Evolutionary conservation across 768 basidiomycete species (phyloP).

Genomic region (Suillus plorans): DNA sequence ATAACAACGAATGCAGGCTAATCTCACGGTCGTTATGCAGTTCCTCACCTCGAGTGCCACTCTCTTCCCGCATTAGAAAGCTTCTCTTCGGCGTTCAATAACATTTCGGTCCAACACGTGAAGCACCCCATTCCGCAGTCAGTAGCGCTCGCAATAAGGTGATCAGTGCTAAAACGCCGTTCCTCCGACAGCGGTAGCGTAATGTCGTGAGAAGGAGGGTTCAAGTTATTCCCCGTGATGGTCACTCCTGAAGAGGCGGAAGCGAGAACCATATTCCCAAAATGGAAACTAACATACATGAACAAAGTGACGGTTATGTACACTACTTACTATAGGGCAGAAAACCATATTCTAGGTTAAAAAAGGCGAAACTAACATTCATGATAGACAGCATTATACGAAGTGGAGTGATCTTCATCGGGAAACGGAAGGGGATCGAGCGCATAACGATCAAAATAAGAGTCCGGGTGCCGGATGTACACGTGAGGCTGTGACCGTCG

Average conservation of each 20-base stretch:
- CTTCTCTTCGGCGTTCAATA: conserved; percentile 69
- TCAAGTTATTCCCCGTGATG: conserved; percentile 1
- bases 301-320: conserved; percentile 28
- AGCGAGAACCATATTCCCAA: conserved; percentile 11
- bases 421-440: conserved; percentile 73
- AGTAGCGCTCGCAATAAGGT: conserved; percentile 3
- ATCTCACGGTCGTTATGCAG: conserved; percentile 11
- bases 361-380: conserved; percentile 54
- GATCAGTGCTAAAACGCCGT: background rate
- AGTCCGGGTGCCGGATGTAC: conserved; percentile 58
- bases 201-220: background rate
- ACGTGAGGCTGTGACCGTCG: conserved; percentile 51
- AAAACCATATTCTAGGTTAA: conserved; percentile 26
- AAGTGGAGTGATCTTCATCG: conserved; percentile 44
- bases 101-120: conserved; percentile 57
- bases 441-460: conserved; percentile 64
- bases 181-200: background rate
- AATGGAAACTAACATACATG: conserved; percentile 26
- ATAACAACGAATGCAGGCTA: conserved; percentile 2
- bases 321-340: conserved; percentile 20
- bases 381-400: conserved; percentile 56
- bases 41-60: conserved; percentile 50
- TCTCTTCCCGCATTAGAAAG: conserved; percentile 48
- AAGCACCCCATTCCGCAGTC: conserved; percentile 19
- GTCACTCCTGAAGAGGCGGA: background rate